Evolutionary conservation across 345 rosid genomes (phyloP).

Genomic region (Toxicodendron radicans): DNA sequence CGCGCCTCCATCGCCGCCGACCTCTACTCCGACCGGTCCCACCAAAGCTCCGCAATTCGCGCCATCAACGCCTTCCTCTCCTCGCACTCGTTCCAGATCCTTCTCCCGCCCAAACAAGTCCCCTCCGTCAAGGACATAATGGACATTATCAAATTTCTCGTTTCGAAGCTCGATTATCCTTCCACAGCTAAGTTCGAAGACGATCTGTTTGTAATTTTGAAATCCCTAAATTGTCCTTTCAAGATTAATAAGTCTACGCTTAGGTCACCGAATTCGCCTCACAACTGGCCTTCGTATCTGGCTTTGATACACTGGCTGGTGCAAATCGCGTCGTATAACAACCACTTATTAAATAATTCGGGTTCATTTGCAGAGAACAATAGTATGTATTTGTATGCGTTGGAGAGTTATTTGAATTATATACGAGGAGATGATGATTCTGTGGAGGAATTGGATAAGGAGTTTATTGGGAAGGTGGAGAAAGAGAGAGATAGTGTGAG

Average conservation of each 20-base stretch:
- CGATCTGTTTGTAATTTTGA: constrained; percentile 55
- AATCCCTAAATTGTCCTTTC: constrained; percentile 59
- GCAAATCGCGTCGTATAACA: constrained; percentile 48
- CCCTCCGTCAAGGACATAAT: constrained; percentile 69
- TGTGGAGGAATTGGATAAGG: constrained; percentile 53
- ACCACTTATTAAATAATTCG: constrained; percentile 34
- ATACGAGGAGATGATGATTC: constrained; percentile 64
- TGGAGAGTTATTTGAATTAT: constrained; percentile 52
- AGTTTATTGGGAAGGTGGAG: constrained; percentile 59
- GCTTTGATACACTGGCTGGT: constrained; percentile 80
- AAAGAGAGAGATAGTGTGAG: constrained; percentile 42
- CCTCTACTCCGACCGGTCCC: constrained; percentile 48
- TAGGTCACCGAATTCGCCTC: constrained; percentile 82
- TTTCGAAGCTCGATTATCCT: constrained; percentile 53
- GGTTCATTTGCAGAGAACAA: constrained; percentile 38
- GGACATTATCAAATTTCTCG: constrained; percentile 53
- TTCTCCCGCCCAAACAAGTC: constrained; percentile 40
- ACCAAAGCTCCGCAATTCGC: constrained; percentile 57
- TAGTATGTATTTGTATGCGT: constrained; percentile 41
- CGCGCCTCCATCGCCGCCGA: constrained; percentile 46
- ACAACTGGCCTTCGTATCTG: constrained; percentile 82
- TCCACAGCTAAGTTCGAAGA: constrained; percentile 57
- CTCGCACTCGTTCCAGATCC: constrained; percentile 42
- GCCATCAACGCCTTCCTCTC: constrained; percentile 66
- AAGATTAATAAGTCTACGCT: constrained; percentile 75